A percentile compares a stretch with the other conserved stretches of the same genome.
phyloP scores from a whole-genome alignment of 495 filamentous ascomycete species.

The Daldinia caldariorum region DNA sequence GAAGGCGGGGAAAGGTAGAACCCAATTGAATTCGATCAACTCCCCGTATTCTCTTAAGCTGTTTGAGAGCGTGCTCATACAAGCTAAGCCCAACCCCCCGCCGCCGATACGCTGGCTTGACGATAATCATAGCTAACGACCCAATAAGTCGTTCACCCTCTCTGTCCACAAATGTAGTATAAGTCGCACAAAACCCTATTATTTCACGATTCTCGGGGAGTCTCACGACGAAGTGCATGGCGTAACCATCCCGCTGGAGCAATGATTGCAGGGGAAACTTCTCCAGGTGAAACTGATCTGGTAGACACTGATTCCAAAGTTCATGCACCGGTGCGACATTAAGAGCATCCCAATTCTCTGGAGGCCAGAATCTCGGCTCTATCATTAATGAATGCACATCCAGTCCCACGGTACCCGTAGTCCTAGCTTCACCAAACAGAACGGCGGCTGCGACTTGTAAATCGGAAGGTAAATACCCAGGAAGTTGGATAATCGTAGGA shows the following conservation, averaged over 20 bases:
- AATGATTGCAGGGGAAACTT: slow-evolving; percentile 59
- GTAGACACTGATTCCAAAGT: slow-evolving; percentile 62
- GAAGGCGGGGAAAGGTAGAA: slow-evolving; percentile 68
- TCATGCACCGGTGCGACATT: slow-evolving; percentile 56
- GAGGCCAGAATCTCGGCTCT: slow-evolving; percentile 56
- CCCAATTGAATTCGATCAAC: slow-evolving; percentile 67
- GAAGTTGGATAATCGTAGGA: slow-evolving; percentile 58
- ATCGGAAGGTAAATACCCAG: slow-evolving; percentile 59
- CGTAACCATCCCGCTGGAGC: slow-evolving; percentile 68
- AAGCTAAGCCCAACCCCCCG: slow-evolving; percentile 66
- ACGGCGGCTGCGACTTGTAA: slow-evolving; percentile 64
- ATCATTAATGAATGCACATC: slow-evolving; percentile 53
- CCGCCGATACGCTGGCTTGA: slow-evolving; percentile 61
- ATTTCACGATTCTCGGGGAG: slow-evolving; percentile 60
- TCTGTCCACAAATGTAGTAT: slow-evolving; percentile 64
- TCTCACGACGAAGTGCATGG: slow-evolving; percentile 70
- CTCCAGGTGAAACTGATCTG: slow-evolving; percentile 56
- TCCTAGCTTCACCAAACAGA: slow-evolving; percentile 59
- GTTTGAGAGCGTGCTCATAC: slow-evolving; percentile 62
- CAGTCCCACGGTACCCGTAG: slow-evolving; percentile 29
- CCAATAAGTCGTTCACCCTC: slow-evolving; percentile 64
- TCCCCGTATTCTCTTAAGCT: slow-evolving; percentile 63
- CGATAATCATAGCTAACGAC: slow-evolving; percentile 67
- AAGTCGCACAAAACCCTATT: slow-evolving; percentile 69
- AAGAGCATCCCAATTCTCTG: slow-evolving; percentile 58